Conservation (phyloP, 202 grass and related monocot species). For the Elaeis oleifera region DNA sequence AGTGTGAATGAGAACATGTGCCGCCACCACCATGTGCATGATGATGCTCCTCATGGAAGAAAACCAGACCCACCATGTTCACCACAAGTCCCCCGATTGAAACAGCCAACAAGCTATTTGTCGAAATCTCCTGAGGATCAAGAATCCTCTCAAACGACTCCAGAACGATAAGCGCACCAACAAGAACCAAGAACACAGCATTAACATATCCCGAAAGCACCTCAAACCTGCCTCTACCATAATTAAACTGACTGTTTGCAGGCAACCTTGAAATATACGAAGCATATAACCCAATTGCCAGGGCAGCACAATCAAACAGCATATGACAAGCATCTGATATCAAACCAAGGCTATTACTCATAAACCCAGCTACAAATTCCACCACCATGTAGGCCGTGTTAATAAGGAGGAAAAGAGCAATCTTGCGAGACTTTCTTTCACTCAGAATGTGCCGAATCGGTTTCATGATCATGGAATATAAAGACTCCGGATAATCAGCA, state of each 20-base stretch:
- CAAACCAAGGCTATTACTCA: conserved; percentile 91
- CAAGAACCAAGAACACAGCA: conserved; percentile 84
- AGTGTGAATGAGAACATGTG: conserved; percentile 64
- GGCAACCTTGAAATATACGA: conserved; percentile 84
- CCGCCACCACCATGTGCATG: conserved; percentile 68
- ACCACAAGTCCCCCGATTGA: conserved; percentile 80
- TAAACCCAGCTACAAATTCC: conserved; percentile 75
- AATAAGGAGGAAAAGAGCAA: conserved; percentile 78
- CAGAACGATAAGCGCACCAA: conserved; percentile 68
- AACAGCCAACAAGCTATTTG: conserved; percentile 72
- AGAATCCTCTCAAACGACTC: conserved; percentile 94
- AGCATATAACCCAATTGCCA: conserved; percentile 81
- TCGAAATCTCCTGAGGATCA: conserved; percentile 91
- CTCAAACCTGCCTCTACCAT: conserved; percentile 82
- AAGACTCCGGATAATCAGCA: conserved; percentile 29
- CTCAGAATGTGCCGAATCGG: conserved; percentile 77
- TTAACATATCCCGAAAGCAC: conserved; percentile 93
- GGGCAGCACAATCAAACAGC: conserved; percentile 91
- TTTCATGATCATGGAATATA: conserved; percentile 57
- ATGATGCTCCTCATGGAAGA: conserved; percentile 98
- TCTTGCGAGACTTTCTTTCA: conserved; percentile 78
- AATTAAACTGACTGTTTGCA: conserved; percentile 80
- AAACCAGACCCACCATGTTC: conserved; percentile 84
- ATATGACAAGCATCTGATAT: conserved; percentile 96
- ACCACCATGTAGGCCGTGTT: conserved; percentile 93